A percentile compares a stretch with the other conserved stretches of the same genome.
Evolutionary conservation across 73 alveolate genomes (phyloP).

Genomic region (Durusdinium trenchii): DNA sequence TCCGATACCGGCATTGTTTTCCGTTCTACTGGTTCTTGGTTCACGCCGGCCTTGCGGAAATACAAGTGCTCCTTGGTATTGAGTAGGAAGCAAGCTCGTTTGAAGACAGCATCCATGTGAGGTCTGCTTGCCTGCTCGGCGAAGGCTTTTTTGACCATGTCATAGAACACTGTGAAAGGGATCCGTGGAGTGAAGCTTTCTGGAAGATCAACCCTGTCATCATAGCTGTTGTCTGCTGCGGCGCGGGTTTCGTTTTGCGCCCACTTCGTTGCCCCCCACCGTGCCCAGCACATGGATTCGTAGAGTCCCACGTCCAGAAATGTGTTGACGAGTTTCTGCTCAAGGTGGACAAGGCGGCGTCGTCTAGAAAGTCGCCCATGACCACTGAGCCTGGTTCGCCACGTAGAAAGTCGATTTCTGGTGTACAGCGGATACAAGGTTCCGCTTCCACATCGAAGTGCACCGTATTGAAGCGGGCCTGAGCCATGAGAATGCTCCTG

Average conservation of each 20-base stretch:
- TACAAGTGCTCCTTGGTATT: background rate
- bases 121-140: background rate
- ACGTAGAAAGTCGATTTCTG: background rate
- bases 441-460: background rate
- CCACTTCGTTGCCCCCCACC: background rate
- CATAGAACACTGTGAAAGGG: no score
- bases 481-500: constrained; percentile 1
- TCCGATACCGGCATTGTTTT: background rate
- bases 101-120: background rate
- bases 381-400: background rate
- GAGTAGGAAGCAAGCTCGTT: background rate
- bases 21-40: background rate
- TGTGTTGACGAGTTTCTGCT: background rate
- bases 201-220: no score
- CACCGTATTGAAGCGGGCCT: background rate
- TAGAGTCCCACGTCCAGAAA: no score
- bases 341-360: background rate
- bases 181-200: no score
- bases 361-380: constrained; percentile 41
- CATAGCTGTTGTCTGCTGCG: background rate
- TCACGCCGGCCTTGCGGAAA: background rate
- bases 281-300: background rate
- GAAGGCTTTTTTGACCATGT: no score
- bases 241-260: constrained; percentile 3
- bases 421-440: constrained; percentile 9